Conservation (phyloP, 768 basidiomycete genomes). For the Pleurotus pulmonarius region DNA sequence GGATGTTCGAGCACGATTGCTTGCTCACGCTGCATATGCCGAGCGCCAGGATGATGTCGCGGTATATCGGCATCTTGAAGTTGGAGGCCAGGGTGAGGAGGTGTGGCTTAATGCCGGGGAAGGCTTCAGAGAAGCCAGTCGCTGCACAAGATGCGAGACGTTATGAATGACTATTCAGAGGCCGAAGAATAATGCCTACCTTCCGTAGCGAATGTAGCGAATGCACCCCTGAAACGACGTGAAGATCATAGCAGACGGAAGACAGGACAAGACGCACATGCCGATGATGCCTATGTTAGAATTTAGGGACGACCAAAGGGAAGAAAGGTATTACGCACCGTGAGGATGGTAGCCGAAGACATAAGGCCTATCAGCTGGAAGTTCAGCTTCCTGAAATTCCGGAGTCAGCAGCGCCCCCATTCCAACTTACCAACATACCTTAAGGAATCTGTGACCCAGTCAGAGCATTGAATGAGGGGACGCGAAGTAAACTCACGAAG, state of each 20-base stretch:
- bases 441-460: conserved; percentile 37
- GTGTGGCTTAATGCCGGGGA: conserved; percentile 91
- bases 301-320: background rate
- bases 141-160: conserved; percentile 34
- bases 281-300: conserved; percentile 82
- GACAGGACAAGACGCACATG: conserved; percentile 57
- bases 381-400: conserved; percentile 70
- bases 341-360: conserved; percentile 99
- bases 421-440: conserved; percentile 30
- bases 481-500: conserved; percentile 86
- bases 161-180: too few species aligned
- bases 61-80: conserved; percentile 90
- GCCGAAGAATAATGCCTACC: too few species aligned
- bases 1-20: conserved; percentile 84
- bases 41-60: conserved; percentile 82
- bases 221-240: conserved; percentile 64
- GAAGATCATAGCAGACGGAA: background rate
- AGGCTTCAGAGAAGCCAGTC: conserved; percentile 84
- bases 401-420: conserved; percentile 7
- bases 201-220: conserved; percentile 96
- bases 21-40: conserved; percentile 95
- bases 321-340: conserved; percentile 44
- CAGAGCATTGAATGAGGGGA: too few species aligned
- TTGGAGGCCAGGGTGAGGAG: conserved; percentile 88
- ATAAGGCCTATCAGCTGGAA: conserved; percentile 90